Base-by-base conservation (phyloP, 1,139 yeast species). In the Debaryomyces coudertii region DNA sequence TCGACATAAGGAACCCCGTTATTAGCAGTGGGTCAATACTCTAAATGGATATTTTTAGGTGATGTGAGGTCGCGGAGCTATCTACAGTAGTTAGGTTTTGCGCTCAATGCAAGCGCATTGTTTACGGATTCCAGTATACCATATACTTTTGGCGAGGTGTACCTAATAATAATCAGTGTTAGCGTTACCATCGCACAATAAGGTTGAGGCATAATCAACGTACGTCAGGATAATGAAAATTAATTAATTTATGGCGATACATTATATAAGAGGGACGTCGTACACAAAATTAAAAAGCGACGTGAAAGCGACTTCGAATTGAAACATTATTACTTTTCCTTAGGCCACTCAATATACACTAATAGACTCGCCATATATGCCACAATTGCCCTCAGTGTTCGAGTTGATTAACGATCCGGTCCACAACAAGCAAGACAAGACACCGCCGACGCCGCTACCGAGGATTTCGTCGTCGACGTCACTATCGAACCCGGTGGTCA, bases 361-460 rank as follows among this genome's bases (percentile, higher is more conserved):
- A 15, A 36, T 36, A 16, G 14, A 15, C 22, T 24, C 22, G 25
- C 11, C 14, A 36, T 39, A 36, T 27, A 58, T 58, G 61, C 56
- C 61, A 4, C 61, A 54, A 44, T 48, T 58, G 42, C 62, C 62
- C 4, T 53, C 62, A 9, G 61, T 58, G 20, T 55, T 56, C 34
- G 61, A 58, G 47, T 36, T 56, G 25, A 55, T 56, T 20, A 43
- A 50, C 31, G 47, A 33, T 39, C 40, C 46, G 36, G 34, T 36
- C 27, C 43, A 49, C 34, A 37, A 14, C 23, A 40, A 16, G 36
- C 36, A 33, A 31, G 45, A 16, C 28, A 46, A 36, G 47, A 45
- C 14, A 40, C 51, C 16, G 23, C 46, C 40, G 24, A 29, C 35
- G 44, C 49, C 40, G 15, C 35, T 16, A 44, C 40, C 40, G n/a